Conservation (phyloP, 495 filamentous ascomycete species). For the Tuber magnatum region DNA sequence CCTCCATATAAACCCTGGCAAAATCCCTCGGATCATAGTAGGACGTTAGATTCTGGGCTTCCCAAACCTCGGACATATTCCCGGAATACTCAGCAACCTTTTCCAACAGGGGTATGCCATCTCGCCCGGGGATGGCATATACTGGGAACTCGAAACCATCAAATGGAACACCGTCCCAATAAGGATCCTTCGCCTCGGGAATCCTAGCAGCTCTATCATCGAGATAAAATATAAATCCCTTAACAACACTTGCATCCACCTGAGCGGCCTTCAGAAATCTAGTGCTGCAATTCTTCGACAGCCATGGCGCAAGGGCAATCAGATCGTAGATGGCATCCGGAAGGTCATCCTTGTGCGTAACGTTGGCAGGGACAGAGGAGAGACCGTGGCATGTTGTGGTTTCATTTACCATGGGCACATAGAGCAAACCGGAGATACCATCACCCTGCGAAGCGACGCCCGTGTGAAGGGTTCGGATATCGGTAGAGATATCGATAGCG, state of each 20-base stretch:
- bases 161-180: slow-evolving; percentile 61
- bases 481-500: slow-evolving; percentile 21
- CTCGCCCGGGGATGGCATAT: slow-evolving; percentile 68
- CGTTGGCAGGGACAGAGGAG: slow-evolving; percentile 61
- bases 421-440: slow-evolving; percentile 59
- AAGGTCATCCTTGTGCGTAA: slow-evolving; percentile 62
- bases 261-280: slow-evolving; percentile 61
- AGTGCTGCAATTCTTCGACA: slow-evolving; percentile 59
- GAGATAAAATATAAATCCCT: slow-evolving; percentile 69
- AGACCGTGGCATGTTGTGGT: slow-evolving; percentile 55
- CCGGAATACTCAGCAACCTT: slow-evolving; percentile 70
- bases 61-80: slow-evolving; percentile 54
- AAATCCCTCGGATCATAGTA: slow-evolving; percentile 45
- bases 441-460: slow-evolving; percentile 26
- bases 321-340: slow-evolving; percentile 53
- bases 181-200: slow-evolving; percentile 51
- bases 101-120: slow-evolving; percentile 61
- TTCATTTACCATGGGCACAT: slow-evolving; percentile 61
- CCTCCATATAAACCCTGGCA: slow-evolving; percentile 55
- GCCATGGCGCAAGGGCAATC: slow-evolving; percentile 85
- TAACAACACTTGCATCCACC: slow-evolving; percentile 45
- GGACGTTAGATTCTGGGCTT: slow-evolving; percentile 51
- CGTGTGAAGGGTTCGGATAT: slow-evolving; percentile 36
- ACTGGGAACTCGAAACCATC: slow-evolving; percentile 60
- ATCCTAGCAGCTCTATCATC: slow-evolving; percentile 55